Percentiles rank a stretch among this genome's conserved stretches.
phyloP scores from a whole-genome alignment of 441 rosid genomes.

The Jatropha podagrica region DNA sequence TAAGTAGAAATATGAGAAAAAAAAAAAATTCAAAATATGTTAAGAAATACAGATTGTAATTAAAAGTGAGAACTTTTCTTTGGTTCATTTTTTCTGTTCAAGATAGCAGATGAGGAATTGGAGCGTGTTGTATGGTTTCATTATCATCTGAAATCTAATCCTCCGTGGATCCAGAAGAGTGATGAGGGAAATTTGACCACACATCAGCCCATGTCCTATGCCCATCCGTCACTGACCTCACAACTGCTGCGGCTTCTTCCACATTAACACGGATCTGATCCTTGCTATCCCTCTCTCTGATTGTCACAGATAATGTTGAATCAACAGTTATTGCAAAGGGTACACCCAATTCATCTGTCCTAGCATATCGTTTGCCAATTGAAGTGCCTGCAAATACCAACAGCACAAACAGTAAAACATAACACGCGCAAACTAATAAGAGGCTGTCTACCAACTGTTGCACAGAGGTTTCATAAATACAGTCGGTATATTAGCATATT shows the following conservation, averaged over 20 bases:
- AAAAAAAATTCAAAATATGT: background rate
- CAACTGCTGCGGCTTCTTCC: slow-evolving; percentile 50
- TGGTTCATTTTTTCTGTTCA: background rate
- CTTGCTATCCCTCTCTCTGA: slow-evolving; percentile 77
- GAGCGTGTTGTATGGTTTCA: background rate
- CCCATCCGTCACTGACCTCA: slow-evolving; percentile 57
- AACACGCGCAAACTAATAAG: background rate
- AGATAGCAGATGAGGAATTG: background rate
- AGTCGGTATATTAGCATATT: background rate
- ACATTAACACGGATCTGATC: slow-evolving; percentile 62
- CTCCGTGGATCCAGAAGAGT: slow-evolving; percentile 42
- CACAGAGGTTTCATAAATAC: background rate
- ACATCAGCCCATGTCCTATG: slow-evolving; percentile 56
- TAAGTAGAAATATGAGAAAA: background rate
- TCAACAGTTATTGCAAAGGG: slow-evolving; percentile 76
- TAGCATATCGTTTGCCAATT: slow-evolving; percentile 74
- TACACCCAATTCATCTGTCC: slow-evolving; percentile 78
- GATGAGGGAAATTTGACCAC: slow-evolving; percentile 59
- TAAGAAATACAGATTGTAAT: background rate
- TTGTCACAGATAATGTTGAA: slow-evolving; percentile 55
- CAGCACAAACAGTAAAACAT: background rate
- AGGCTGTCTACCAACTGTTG: background rate
- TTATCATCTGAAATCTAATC: slow-evolving; percentile 25
- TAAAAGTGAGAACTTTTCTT: background rate
- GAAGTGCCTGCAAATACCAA: slow-evolving; percentile 51